These are phyloP conservation scores for Auricularia sp. DNA, from an alignment of 768 basidiomycete species.

Conservation along the genomic window DNA sequence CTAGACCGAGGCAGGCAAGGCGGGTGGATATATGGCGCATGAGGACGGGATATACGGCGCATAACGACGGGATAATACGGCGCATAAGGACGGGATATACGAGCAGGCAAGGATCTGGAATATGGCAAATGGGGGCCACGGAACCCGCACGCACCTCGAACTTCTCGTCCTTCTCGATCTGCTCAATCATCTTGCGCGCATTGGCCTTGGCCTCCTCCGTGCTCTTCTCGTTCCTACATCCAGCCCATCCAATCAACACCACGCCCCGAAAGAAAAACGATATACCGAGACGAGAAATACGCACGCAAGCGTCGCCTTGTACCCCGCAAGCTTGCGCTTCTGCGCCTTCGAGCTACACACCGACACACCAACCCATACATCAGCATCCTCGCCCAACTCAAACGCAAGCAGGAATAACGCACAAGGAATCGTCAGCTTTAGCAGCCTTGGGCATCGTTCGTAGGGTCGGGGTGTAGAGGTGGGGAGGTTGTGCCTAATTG, in stretches of 20 bases:
- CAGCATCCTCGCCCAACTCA: too few relatives aligned
- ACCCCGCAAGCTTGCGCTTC: conserved; percentile 6
- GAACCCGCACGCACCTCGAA: conserved; percentile 4
- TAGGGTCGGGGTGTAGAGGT: too few relatives aligned
- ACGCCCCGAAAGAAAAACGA: not conserved
- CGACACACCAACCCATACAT: not conserved
- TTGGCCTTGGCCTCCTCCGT: conserved; percentile 6
- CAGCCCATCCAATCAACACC: not conserved
- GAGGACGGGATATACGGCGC: too few relatives aligned
- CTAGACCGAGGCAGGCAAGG: too few relatives aligned
- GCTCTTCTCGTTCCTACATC: conserved; percentile 3
- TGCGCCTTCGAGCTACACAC: conserved; percentile 1
- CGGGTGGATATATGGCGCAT: too few relatives aligned
- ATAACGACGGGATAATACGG: too few relatives aligned
- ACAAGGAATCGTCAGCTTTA: too few relatives aligned
- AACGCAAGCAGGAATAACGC: too few relatives aligned
- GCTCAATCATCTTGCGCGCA: conserved; percentile 6
- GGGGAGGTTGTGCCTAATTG: too few relatives aligned
- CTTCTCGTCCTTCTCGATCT: conserved; percentile 7
- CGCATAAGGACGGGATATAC: not conserved
- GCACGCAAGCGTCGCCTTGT: conserved; percentile 2
- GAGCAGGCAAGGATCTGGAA: not conserved
- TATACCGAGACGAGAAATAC: not conserved
- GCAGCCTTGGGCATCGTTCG: too few relatives aligned
- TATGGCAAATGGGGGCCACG: not conserved